Percentiles rank a stretch among this genome's conserved stretches.
These are phyloP conservation scores for Fusarium bactridioides DNA, from an alignment of 2,329 filamentous ascomycete genomes.

Conservation along the genomic window DNA sequence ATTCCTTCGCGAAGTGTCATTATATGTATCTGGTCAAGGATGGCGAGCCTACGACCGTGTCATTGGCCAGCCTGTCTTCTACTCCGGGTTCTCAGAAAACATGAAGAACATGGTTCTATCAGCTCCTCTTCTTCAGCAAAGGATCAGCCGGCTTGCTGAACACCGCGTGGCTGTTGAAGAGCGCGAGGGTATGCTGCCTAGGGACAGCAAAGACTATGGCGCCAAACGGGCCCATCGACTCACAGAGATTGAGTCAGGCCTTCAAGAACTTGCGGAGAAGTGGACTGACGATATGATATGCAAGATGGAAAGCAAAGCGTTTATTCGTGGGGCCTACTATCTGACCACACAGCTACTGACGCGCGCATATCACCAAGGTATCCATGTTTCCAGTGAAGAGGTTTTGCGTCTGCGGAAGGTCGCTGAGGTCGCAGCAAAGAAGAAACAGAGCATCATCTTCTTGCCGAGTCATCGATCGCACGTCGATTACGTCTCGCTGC, in stretches of 20 bases:
- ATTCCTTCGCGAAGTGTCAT: slow-evolving; percentile 91
- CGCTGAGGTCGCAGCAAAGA: slow-evolving; percentile 80
- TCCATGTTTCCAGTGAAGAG: slow-evolving; percentile 95
- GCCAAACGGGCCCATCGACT: slow-evolving; percentile 62
- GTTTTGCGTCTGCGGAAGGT: slow-evolving; percentile 83
- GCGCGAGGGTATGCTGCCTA: slow-evolving; percentile 72
- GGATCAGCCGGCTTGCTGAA: slow-evolving; percentile 80
- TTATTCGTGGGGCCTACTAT: slow-evolving; percentile 94
- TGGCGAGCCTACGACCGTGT: slow-evolving; percentile 94
- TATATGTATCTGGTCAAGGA: slow-evolving; percentile 91
- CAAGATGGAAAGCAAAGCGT: slow-evolving; percentile 95
- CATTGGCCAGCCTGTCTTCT: slow-evolving; percentile 93
- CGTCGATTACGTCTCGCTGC: slow-evolving; percentile 93
- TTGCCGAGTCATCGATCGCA: slow-evolving; percentile 94
- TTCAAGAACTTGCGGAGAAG: slow-evolving; percentile 83
- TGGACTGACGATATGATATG: slow-evolving; percentile 97
- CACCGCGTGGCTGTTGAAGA: slow-evolving; percentile 79
- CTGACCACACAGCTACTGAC: slow-evolving; percentile 86
- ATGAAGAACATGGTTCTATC: slow-evolving; percentile 83
- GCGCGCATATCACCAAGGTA: slow-evolving; percentile 93
- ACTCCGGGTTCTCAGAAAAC: slow-evolving; percentile 87
- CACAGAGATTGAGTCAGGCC: slow-evolving; percentile 72
- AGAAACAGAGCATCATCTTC: slow-evolving; percentile 96
- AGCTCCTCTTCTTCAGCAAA: slow-evolving; percentile 75
- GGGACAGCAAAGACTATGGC: slow-evolving; percentile 61